phyloP scores from a whole-genome alignment of 2,329 filamentous ascomycete genomes.

The Botrytis byssoidea region DNA sequence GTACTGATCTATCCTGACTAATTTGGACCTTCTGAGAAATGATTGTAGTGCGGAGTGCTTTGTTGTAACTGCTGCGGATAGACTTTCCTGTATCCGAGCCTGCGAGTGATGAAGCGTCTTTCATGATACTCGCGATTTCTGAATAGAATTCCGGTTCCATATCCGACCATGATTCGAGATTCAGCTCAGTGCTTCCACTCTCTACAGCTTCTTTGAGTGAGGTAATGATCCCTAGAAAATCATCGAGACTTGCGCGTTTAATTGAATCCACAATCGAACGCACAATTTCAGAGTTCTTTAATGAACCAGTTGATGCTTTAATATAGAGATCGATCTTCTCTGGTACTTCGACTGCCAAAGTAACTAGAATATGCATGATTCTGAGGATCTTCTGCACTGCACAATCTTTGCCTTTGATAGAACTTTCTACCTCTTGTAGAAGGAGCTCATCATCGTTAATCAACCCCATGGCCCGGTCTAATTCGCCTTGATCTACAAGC shows the following conservation, averaged over 20 bases:
- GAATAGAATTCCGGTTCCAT: constrained; percentile 30
- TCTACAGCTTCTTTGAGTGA: constrained; percentile 41
- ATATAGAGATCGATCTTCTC: constrained; percentile 55
- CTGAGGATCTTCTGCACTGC: constrained; percentile 48
- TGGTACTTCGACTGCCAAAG: constrained; percentile 22
- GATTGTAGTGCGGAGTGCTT: constrained; percentile 71
- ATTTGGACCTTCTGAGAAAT: constrained; percentile 80
- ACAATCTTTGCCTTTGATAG: constrained; percentile 40
- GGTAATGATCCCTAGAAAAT: constrained; percentile 45
- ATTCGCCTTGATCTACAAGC: constrained; percentile 45
- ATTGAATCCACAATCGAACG: constrained; percentile 47
- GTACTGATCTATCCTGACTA: constrained; percentile 68
- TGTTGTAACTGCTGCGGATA: constrained; percentile 72
- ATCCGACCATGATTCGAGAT: constrained; percentile 36
- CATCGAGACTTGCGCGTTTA: constrained; percentile 58
- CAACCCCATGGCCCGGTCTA: constrained; percentile 49
- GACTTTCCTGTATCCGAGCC: constrained; percentile 47
- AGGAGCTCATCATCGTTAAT: constrained; percentile 61
- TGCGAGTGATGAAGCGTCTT: constrained; percentile 46
- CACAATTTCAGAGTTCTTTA: constrained; percentile 54
- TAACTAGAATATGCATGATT: constrained; percentile 48
- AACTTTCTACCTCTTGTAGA: constrained; percentile 43
- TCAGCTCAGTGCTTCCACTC: constrained; percentile 29
- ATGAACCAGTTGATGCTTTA: constrained; percentile 54
- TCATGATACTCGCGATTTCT: constrained; percentile 40